phyloP scores from a whole-genome alignment of 192 early-diverging fungal genomes.

The Linnemannia zychae region DNA sequence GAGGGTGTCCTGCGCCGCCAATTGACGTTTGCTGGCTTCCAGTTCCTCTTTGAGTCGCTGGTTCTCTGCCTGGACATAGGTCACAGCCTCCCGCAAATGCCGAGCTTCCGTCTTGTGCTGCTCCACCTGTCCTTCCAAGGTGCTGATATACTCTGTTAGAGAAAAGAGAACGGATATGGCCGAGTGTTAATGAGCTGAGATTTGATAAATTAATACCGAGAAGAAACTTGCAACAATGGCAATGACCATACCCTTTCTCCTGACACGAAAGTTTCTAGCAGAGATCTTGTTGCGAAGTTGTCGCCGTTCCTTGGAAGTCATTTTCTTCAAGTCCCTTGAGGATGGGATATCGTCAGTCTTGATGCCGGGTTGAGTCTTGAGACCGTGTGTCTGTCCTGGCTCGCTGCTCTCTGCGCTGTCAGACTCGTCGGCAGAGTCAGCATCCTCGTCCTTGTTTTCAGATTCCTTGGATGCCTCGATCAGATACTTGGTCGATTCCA shows the following conservation, averaged over 20 bases:
- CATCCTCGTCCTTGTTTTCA: conserved; percentile 4
- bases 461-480: conserved; percentile 16
- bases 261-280: conserved; percentile 85
- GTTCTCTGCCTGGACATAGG: conserved; percentile 38
- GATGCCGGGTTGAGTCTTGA: conserved; percentile 52
- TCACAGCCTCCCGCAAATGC: conserved; percentile 48
- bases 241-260: conserved; percentile 75
- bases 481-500: conserved; percentile 47
- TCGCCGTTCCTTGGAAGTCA: conserved; percentile 82
- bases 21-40: conserved; percentile 27
- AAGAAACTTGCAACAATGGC: background rate
- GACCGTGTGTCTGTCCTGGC: conserved; percentile 30
- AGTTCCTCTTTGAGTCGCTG: conserved; percentile 40
- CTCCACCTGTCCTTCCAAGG: conserved; percentile 47
- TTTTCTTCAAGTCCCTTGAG: conserved; percentile 65
- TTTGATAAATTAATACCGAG: background rate
- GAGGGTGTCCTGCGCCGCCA: conserved; percentile 18
- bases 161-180: background rate
- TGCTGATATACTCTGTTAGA: conserved; percentile 36
- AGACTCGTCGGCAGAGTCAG: background rate
- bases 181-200: background rate
- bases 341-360: conserved; percentile 54
- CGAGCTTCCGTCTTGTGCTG: conserved; percentile 48
- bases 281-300: conserved; percentile 91
- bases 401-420: background rate